Evolutionary conservation across 768 basidiomycete genomes (phyloP), one percentile per base, ranked within the genome.

Genomic region (Kwoniella bestiolae): DNA sequence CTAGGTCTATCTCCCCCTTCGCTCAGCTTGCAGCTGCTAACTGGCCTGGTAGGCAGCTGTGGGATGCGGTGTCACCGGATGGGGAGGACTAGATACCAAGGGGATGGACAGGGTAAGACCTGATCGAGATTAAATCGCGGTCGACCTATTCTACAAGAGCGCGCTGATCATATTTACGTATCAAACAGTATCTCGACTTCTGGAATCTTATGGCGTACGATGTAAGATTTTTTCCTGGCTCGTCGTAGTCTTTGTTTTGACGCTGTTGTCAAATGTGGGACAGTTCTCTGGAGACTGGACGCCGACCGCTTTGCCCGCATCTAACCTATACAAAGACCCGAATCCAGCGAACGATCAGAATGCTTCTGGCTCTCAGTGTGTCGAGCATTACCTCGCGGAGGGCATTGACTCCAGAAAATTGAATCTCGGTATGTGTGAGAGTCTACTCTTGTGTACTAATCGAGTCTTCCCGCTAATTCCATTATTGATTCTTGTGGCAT

Each of bases 191-290:
- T 65, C 87, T 99, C 23, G 91, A 92, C 76, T 94, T 96, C 80
- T 98, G 94, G 94, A 98, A 99, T 79, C 82, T 99, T 79, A 99
- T 99, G 96, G 88, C 86, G 60, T 68, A 63, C 45, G 77, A 72
- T 34, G 32, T 56, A 28, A 26, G 44, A 21, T 2, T n/a, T n/a
- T n/a, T n/a, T n/a, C n/a, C n/a, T n/a, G n/a, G n/a, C n/a, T n/a
- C n/a, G n/a, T n/a, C n/a, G n/a, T n/a, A n/a, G n/a, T n/a, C n/a
- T n/a, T n/a, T n/a, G n/a, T n/a, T n/a, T n/a, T n/a, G n/a, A n/a
- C n/a, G n/a, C n/a, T n/a, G n/a, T n/a, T n/a, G 38, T 34, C 44
- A 6, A 4, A 21, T 49, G 47, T 28, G 3, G 11, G 47, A 11
- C 35, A 65, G 63, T 65, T 65, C 56, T 65, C 63, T 26, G 63